Evolutionary conservation across 2,329 filamentous ascomycete species (phyloP).

Genomic region (Lasiodiplodia gonubiensis): DNA sequence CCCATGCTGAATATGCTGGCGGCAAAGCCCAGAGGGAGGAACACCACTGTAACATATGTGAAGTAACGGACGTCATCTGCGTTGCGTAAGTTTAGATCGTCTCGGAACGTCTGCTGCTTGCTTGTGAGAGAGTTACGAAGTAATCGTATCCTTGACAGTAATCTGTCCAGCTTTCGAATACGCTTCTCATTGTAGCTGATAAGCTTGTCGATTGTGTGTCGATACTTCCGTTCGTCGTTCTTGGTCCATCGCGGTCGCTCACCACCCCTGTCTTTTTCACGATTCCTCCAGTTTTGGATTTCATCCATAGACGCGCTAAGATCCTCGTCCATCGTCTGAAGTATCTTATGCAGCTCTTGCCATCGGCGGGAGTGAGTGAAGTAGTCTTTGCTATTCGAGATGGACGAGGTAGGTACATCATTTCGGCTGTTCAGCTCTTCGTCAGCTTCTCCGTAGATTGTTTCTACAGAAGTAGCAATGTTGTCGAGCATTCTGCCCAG

Average conservation of each 20-base stretch:
- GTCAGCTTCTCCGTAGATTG: background rate
- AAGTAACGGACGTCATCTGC: conserved; percentile 42
- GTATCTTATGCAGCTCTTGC: conserved; percentile 31
- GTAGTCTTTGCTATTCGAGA: conserved; percentile 28
- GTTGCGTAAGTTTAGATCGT: conserved; percentile 33
- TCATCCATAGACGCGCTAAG: conserved; percentile 31
- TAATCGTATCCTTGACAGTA: conserved; percentile 27
- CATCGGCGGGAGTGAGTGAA: conserved; percentile 26
- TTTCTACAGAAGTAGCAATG: conserved; percentile 13
- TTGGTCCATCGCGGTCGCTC: conserved; percentile 41
- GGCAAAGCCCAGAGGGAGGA: conserved; percentile 42
- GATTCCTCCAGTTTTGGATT: conserved; percentile 36
- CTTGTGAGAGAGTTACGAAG: conserved; percentile 31
- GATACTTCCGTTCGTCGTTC: conserved; percentile 43
- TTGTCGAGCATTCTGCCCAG: conserved; percentile 34
- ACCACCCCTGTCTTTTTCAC: conserved; percentile 38
- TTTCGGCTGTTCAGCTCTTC: background rate
- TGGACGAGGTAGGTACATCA: background rate
- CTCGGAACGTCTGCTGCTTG: conserved; percentile 31
- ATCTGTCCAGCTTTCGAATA: background rate
- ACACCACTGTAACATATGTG: conserved; percentile 46
- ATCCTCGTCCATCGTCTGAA: conserved; percentile 34
- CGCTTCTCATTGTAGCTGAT: conserved; percentile 16
- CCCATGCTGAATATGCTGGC: conserved; percentile 43
- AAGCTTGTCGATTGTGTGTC: conserved; percentile 32